Percentiles rank a stretch among this genome's conserved stretches.
Conservation (phyloP, 352 stramenopile genomes). For the Globisporangium orthogonon region DNA sequence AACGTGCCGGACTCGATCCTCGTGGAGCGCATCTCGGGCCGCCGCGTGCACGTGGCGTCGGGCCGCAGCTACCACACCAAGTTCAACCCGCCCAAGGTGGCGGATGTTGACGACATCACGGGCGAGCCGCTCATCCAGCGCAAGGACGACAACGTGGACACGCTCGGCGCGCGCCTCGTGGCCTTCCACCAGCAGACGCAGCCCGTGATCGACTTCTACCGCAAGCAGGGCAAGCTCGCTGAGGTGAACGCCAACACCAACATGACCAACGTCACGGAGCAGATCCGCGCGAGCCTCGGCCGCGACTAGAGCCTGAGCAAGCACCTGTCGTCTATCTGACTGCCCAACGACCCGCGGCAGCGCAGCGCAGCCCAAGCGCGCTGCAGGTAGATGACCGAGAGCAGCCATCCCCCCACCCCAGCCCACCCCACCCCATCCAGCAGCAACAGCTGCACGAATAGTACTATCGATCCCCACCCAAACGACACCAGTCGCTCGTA, state of each 20-base stretch:
- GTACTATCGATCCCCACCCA: not conserved
- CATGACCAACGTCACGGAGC: slow-evolving; percentile 76
- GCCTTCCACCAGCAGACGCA: slow-evolving; percentile 97
- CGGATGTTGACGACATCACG: slow-evolving; percentile 90
- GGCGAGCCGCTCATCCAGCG: slow-evolving; percentile 95
- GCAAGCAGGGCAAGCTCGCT: slow-evolving; percentile 75
- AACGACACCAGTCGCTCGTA: not conserved
- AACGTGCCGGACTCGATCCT: slow-evolving; percentile 94
- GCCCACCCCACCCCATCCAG: too few species aligned
- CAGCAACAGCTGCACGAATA: not conserved
- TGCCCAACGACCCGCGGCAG: not conserved
- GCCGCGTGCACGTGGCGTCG: slow-evolving; percentile 93
- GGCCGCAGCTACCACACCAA: slow-evolving; percentile 97
- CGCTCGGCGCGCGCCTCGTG: slow-evolving; percentile 88
- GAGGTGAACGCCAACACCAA: slow-evolving; percentile 90
- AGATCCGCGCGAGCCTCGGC: slow-evolving; percentile 75
- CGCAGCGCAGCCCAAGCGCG: too few species aligned
- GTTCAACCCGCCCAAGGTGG: slow-evolving; percentile 94
- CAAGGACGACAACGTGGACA: slow-evolving; percentile 95
- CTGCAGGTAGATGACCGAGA: too few species aligned
- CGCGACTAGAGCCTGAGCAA: slow-evolving; percentile 42
- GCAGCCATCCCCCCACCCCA: not conserved
- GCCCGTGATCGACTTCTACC: slow-evolving; percentile 92
- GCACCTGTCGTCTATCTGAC: not conserved
- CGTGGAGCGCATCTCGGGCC: slow-evolving; percentile 95